Evolutionary conservation across 306 rosid species (phyloP).

Genomic region (Vachellia pachyceras): DNA sequence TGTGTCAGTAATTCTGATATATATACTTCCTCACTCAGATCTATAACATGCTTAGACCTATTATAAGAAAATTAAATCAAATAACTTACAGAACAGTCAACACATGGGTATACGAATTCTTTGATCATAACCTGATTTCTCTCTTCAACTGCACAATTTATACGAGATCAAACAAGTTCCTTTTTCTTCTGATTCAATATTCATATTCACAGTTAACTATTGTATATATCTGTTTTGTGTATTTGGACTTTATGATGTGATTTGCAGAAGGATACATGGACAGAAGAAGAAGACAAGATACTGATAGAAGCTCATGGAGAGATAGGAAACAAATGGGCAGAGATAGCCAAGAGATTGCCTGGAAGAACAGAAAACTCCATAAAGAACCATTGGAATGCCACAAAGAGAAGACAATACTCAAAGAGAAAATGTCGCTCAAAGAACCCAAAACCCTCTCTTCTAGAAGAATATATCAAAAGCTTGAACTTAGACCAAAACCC

Average conservation of each 20-base stretch:
- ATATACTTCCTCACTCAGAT: not conserved
- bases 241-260: not conserved
- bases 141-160: not conserved
- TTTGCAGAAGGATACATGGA: conserved; percentile 88
- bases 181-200: not conserved
- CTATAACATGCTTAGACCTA: not conserved
- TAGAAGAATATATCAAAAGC: conserved; percentile 83
- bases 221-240: not conserved
- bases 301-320: conserved; percentile 77
- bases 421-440: conserved; percentile 85
- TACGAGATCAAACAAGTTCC: not conserved
- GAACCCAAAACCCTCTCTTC: conserved; percentile 71
- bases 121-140: not conserved
- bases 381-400: conserved; percentile 98
- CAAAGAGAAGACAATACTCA: conserved; percentile 88
- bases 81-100: not conserved
- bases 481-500: conserved; percentile 65
- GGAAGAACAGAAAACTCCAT: conserved; percentile 98
- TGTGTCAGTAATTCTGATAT: not conserved
- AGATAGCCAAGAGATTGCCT: conserved; percentile 81
- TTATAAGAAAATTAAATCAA: not conserved
- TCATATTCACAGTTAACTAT: not conserved
- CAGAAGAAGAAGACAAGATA: conserved; percentile 81
- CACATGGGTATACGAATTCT: not conserved
- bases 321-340: conserved; percentile 98